Evolutionary conservation across 345 rosid species (phyloP), one percentile per base, ranked within the genome.

Genomic region (Eucalyptus tenuipes): DNA sequence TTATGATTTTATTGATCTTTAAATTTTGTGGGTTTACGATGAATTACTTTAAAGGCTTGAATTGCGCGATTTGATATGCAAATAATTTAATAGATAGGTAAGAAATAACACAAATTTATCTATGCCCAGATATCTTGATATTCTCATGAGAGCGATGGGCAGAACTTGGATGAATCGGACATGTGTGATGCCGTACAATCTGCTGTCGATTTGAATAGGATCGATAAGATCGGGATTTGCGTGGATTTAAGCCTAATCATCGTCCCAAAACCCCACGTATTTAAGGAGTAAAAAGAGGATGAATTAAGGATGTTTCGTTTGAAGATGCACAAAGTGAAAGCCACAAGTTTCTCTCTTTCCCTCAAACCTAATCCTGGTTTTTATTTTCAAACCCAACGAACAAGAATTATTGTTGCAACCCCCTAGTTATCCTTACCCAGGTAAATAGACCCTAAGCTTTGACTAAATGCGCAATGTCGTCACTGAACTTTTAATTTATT

Each of bases 261-360:
- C 22, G 22, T 20, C 18, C 12, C 80, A 31, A 68, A 68, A 31
- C 40, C 80, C 81, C 24, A 31, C 37, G 22, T 66, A 31, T 31
- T 68, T 33, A 68, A 17, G 25, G 7, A 75, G 42, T 18, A 75
- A 37, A 37, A 75, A 37, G 82, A 6, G 82, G 25, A 37, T 37
- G 14, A 2, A 37, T 71, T 22, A 75, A 20, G 84, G 47, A 22
- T 6, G 84, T 37, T 44, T 20, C 47, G 82, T 37, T 20, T 37
- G 82, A 75, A 75, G 27, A 37, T 37, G 82, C 47, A 75, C 47
- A 75, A 37, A 75, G 82, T 37, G 82, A 75, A 75, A 50, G 2
- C 87, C 87, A 33, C 66, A 52, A 86, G 87, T 86, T 86, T 52
- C 87, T 86, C 61, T 49, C 87, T n/a, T 86, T 12, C 14, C 61